Conservation (phyloP, 2,329 filamentous ascomycete species). For the Penicillium sp. region DNA sequence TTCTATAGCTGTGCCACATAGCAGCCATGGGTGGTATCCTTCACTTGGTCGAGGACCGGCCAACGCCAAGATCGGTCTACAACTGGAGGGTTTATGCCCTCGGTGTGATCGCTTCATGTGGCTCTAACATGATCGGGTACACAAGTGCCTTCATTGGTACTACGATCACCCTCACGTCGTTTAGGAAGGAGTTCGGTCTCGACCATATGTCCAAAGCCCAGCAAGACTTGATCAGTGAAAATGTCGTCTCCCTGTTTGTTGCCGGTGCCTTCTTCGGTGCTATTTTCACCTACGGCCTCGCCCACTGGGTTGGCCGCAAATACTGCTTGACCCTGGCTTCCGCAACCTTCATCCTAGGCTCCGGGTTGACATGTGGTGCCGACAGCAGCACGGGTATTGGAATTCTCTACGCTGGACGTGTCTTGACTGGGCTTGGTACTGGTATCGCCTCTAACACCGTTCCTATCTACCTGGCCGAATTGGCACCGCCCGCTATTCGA, state of each 20-base stretch:
- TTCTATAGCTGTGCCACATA: conserved; percentile 8
- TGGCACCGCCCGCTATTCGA: conserved; percentile 58
- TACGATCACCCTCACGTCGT: conserved; percentile 67
- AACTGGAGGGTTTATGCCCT: conserved; percentile 59
- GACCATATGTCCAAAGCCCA: conserved; percentile 46
- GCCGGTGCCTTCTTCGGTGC: conserved; percentile 79
- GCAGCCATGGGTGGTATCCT: conserved; percentile 35
- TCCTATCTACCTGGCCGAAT: conserved; percentile 60
- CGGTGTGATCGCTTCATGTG: conserved; percentile 54
- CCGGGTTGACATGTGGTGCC: conserved; percentile 66
- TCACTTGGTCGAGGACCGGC: conserved; percentile 44
- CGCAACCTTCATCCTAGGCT: conserved; percentile 64
- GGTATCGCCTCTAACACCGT: conserved; percentile 57
- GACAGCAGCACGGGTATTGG: conserved; percentile 60
- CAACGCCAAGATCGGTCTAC: conserved; percentile 57
- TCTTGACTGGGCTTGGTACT: conserved; percentile 57
- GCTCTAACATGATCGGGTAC: conserved; percentile 59
- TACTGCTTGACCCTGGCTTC: conserved; percentile 60
- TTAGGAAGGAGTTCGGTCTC: conserved; percentile 65
- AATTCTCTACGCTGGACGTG: conserved; percentile 56
- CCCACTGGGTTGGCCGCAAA: conserved; percentile 64
- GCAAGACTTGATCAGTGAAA: conserved; percentile 63
- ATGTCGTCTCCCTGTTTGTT: conserved; percentile 76
- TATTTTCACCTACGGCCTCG: conserved; percentile 61
- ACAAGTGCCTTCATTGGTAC: conserved; percentile 77